Conservation (phyloP, 2,329 filamentous ascomycete genomes). For the Penicillium aurantiogriseum region DNA sequence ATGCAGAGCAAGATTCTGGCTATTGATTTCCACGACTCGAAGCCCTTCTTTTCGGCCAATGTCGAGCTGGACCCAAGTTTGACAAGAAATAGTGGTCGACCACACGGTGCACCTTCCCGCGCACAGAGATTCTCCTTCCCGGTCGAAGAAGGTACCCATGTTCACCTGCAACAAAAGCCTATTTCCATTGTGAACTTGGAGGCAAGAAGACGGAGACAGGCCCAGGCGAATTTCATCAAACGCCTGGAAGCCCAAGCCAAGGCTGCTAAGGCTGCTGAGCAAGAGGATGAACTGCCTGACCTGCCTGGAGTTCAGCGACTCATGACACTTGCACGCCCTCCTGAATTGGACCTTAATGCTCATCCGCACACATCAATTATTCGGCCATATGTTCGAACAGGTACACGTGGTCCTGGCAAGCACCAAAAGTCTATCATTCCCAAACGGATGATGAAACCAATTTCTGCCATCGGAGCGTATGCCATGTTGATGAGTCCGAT, state of each 20-base stretch:
- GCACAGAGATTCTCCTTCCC: conserved; percentile 24
- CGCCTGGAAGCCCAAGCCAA: conserved; percentile 18
- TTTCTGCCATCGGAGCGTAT: conserved; percentile 29
- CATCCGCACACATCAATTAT: conserved; percentile 29
- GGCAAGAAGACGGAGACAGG: conserved; percentile 24
- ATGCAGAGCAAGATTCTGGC: conserved; percentile 53
- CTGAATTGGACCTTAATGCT: conserved; percentile 12
- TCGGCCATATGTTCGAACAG: conserved; percentile 16
- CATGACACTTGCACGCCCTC: conserved; percentile 29
- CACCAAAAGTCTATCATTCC: conserved; percentile 1
- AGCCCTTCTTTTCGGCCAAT: conserved; percentile 47
- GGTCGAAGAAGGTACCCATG: conserved; percentile 34
- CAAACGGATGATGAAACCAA: conserved; percentile 22
- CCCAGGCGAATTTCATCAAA: conserved; percentile 28
- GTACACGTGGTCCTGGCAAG: conserved; percentile 1
- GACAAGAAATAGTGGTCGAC: conserved; percentile 27
- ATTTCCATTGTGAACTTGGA: conserved; percentile 31
- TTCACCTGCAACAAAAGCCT: conserved; percentile 40
- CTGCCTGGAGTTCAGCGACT: conserved; percentile 24
- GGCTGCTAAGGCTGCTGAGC: neutral
- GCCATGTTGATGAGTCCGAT: conserved; percentile 40
- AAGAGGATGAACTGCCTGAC: neutral
- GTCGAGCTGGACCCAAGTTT: conserved; percentile 40
- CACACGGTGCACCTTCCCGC: conserved; percentile 8
- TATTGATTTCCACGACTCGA: conserved; percentile 32